Evolutionary conservation across 192 early-diverging fungal species (phyloP), one percentile per base, ranked within the genome.

Genomic region (Entophlyctis helioformis): DNA sequence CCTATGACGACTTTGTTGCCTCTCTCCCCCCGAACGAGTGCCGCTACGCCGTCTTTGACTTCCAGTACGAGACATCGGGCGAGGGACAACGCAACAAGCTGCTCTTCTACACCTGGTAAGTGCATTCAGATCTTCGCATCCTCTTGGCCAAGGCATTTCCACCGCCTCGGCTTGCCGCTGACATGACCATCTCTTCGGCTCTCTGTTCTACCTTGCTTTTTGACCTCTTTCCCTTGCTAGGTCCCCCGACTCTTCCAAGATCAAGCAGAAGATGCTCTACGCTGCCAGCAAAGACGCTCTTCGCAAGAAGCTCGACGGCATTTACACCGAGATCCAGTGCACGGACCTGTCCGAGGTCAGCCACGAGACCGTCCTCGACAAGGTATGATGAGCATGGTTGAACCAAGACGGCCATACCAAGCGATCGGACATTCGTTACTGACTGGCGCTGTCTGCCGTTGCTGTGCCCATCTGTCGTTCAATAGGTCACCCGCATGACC

Each of bases 251-350:
- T 63, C 42, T 3, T 69, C 87, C 22, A 79, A 69, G 53, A 64
- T 92, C 48, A 78, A 72, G 58, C 44, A 66, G 57, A 91, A 91
- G 77, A 96, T 96, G 91, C 37, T 91, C 53, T 93, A 92, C 67
- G 76, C 91, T 21, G 76, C 84, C 26, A 78, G 71, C 66, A 93
- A 88, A 65, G 78, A 83, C 34, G 82, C 73, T 39, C 56, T 96
- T 32, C 74, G 80, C 56, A 78, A 68, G 57, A 60, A 64, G 48
- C 74, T 91, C 21, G 69, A 75, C 28, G 90, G 87, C 37, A 49
- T 91, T 46, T 73, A 61, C 42, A 56, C 62, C 31, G 85, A 88
- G 44, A 58, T 93, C 48, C 91, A 96, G 69, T 84, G 80, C 51
- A 96, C 89, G 44, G 91, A 91, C 48, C 28, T 51, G 24, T 71